A percentile compares a stretch with the other conserved stretches of the same genome.
phyloP scores from a whole-genome alignment of 2,329 filamentous ascomycete genomes.

The Drechslerella stenobrocha region DNA sequence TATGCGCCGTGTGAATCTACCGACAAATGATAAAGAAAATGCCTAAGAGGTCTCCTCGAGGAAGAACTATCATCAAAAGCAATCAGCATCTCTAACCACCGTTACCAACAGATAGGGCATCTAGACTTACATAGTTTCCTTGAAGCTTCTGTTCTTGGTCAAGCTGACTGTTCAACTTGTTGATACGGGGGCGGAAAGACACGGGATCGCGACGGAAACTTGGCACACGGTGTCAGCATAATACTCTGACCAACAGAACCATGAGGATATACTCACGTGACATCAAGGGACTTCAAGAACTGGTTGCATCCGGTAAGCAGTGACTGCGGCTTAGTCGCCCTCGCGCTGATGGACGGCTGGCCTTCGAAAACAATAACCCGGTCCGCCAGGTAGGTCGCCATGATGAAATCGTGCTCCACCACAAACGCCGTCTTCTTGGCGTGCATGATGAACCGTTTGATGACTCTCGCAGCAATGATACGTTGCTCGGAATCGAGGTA shows the following conservation, averaged over 20 bases:
- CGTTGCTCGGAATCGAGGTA: slow-evolving; percentile 99
- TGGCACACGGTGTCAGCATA: slow-evolving; percentile 3
- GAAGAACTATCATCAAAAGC: slow-evolving; percentile 73
- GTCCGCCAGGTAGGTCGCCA: slow-evolving; percentile 81
- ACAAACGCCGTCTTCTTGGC: slow-evolving; percentile 99
- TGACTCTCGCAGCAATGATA: slow-evolving; percentile 94
- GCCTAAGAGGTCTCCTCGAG: slow-evolving; percentile 74
- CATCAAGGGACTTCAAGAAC: slow-evolving; percentile 94
- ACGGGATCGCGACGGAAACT: slow-evolving; percentile 91
- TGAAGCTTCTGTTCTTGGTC: slow-evolving; percentile 94
- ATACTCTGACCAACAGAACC: neutral
- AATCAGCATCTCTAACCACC: no score
- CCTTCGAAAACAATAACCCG: slow-evolving; percentile 99
- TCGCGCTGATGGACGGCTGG: slow-evolving; percentile 81
- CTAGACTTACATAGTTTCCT: slow-evolving; percentile 81
- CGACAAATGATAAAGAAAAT: slow-evolving; percentile 11
- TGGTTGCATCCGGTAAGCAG: slow-evolving; percentile 93
- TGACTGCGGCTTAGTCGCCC: slow-evolving; percentile 86
- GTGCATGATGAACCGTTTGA: slow-evolving; percentile 99
- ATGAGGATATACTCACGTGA: slow-evolving; percentile 62
- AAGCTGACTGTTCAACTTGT: slow-evolving; percentile 92
- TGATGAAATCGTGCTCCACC: slow-evolving; percentile 99
- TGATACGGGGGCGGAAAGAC: slow-evolving; percentile 96
- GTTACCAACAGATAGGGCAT: neutral
- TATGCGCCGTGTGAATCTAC: slow-evolving; percentile 34